These are phyloP conservation scores for Pisolithus thermaeus DNA, from an alignment of 1,284 basidiomycete genomes.

Conservation along the genomic window DNA sequence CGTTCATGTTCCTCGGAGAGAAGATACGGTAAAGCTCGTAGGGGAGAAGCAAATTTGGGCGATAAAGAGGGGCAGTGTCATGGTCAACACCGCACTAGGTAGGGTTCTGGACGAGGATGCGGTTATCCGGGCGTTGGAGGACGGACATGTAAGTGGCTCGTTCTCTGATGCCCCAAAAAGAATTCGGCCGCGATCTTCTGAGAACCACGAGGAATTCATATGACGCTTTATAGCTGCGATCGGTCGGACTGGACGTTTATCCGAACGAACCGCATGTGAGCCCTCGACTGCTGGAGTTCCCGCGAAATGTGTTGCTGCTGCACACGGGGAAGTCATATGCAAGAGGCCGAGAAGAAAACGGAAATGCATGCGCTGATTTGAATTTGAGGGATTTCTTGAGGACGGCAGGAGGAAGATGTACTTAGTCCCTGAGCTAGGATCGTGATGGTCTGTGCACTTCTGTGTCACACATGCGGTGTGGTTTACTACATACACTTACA, in stretches of 20 bases:
- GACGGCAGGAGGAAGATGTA: conserved; percentile 42
- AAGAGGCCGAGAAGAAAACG: conserved; percentile 71
- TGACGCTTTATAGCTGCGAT: conserved; percentile 42
- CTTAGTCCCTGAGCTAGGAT: conserved; percentile 44
- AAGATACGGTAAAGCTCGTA: conserved; percentile 69
- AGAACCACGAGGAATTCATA: neutral
- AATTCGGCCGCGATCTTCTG: neutral
- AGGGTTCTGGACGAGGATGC: conserved; percentile 84
- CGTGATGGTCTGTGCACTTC: neutral
- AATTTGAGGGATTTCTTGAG: conserved; percentile 62
- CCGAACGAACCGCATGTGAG: conserved; percentile 83
- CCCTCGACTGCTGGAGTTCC: conserved; percentile 70
- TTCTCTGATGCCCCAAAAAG: neutral
- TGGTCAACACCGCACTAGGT: conserved; percentile 84
- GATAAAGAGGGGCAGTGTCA: conserved; percentile 73
- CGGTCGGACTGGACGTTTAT: conserved; percentile 83
- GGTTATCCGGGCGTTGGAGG: conserved; percentile 73
- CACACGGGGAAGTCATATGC: conserved; percentile 81
- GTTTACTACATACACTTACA: too few species aligned
- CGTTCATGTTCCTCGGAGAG: conserved; percentile 61
- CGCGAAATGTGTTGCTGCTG: conserved; percentile 75
- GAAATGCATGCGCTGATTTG: conserved; percentile 60
- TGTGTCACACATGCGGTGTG: too few species aligned
- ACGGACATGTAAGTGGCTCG: conserved; percentile 60
- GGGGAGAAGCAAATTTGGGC: conserved; percentile 70